Percentiles rank a stretch among this genome's conserved stretches.
phyloP scores from a whole-genome alignment of 2,329 filamentous ascomycete genomes.

The Pseudopithomyces maydicus region DNA sequence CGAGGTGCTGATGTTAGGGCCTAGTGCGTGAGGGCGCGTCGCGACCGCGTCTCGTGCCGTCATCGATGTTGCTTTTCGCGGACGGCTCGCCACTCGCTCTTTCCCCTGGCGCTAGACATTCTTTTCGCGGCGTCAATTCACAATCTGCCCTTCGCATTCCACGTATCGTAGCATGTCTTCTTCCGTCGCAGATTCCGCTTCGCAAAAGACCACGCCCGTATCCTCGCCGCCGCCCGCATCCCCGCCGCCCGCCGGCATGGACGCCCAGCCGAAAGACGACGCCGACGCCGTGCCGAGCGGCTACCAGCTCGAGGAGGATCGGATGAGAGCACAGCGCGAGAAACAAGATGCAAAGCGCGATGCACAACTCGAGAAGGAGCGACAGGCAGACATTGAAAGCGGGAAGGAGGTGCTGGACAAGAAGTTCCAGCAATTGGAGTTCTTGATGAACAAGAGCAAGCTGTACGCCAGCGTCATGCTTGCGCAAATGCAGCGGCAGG shows the following conservation, averaged over 20 bases:
- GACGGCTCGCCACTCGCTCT: not conserved
- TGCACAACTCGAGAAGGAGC: conserved; percentile 49
- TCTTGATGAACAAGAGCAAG: conserved; percentile 59
- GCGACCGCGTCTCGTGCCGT: not conserved
- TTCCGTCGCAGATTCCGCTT: conserved; percentile 25
- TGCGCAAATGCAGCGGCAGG: conserved; percentile 58
- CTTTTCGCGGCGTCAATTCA: not conserved
- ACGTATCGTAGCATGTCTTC: conserved; percentile 36
- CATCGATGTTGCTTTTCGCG: not conserved
- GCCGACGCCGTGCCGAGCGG: conserved; percentile 41
- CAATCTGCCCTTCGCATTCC: not conserved
- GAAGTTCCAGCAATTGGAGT: conserved; percentile 59
- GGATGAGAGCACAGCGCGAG: conserved; percentile 49
- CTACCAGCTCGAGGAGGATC: conserved; percentile 54
- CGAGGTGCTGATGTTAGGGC: not conserved
- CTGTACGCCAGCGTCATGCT: conserved; percentile 59
- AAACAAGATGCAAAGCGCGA: conserved; percentile 53
- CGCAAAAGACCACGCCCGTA: conserved; percentile 37
- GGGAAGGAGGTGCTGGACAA: conserved; percentile 53
- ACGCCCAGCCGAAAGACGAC: conserved; percentile 10
- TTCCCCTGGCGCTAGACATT: not conserved
- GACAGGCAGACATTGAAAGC: conserved; percentile 53
- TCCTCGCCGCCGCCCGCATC: conserved; percentile 41
- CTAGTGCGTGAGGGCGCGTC: conserved; percentile 7
- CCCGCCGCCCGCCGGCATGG: conserved; percentile 37